These are phyloP conservation scores for Pseudogymnoascus sp. DNA, from an alignment of 2,329 filamentous ascomycete species.

Conservation along the genomic window DNA sequence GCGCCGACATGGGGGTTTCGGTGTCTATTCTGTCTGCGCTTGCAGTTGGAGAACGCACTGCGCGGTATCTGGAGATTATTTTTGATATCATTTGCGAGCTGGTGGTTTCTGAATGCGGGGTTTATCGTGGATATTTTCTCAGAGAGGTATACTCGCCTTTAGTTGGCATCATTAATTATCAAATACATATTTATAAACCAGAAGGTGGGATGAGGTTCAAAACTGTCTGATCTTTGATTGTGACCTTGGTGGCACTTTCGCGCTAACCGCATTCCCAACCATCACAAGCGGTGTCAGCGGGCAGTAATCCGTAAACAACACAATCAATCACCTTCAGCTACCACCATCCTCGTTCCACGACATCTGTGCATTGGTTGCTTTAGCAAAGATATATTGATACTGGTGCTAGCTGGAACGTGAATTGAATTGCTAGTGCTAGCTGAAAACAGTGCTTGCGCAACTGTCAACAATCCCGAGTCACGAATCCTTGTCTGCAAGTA, in stretches of 20 bases:
- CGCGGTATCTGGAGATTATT: neutral
- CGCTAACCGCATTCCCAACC: neutral
- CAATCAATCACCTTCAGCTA: neutral
- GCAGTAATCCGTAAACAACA: constrained; percentile 1
- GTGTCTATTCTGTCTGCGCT: no score
- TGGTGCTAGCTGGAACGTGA: neutral
- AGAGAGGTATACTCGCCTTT: neutral
- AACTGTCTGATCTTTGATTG: neutral
- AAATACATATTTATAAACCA: neutral
- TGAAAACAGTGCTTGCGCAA: neutral
- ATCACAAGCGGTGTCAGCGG: neutral
- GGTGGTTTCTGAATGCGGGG: neutral
- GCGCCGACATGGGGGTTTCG: neutral
- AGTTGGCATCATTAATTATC: neutral
- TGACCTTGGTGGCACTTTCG: neutral
- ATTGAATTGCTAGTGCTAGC: neutral
- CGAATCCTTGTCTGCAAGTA: neutral
- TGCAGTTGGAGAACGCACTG: neutral
- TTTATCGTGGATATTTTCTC: neutral
- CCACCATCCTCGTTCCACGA: neutral
- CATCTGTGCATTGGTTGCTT: neutral
- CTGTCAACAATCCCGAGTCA: neutral
- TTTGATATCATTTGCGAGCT: neutral
- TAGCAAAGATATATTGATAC: neutral
- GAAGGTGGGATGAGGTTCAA: no score